Evolutionary conservation across 768 basidiomycete species (phyloP), one percentile per base, ranked within the genome.

Genomic region (Rhodosporidiobolus sp.): DNA sequence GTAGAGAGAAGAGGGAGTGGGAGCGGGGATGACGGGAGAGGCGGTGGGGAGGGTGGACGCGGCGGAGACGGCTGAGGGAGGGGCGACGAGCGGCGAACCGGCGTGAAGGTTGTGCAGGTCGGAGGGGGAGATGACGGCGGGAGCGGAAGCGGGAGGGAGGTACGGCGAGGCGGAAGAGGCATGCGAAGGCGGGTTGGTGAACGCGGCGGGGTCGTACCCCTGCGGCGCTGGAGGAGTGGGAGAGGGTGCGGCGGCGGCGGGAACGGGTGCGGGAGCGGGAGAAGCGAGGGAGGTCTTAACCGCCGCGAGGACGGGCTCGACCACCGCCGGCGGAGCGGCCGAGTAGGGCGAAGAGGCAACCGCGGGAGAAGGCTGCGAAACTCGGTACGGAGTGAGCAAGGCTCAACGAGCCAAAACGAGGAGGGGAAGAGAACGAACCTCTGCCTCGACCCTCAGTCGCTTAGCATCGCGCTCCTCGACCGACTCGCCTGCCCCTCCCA

Each of bases 401-500:
- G n/a, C 49, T 48, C 32, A 12, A 32, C 4, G 16, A 12, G 35
- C n/a, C 16, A 28, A 34, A 24, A 20, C 26, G 50, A 22, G 30
- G 45, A 34, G 53, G 38, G 57, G 32, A 55, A 38, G 56, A 24
- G 45, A 17, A 50, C 55, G 11, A 24, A 52, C 46, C 55, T 69
- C 59, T 9, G 34, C 57, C 17, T 71, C 73, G n/a, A 70, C 69
- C 73, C 59, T 70, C 46, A 52, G 30, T 52, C 73, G 61, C 73
- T 75, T 75, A 8, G 63, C 46, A 24, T 74, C 73, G 57, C 69
- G 65, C 68, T 69, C 56, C 6, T 64, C 57, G 7, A 26, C 64
- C 26, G 28, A 20, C 26, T 48, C 57, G 24, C 24, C n/a, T n/a
- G n/a, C n/a, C n/a, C n/a, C n/a, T n/a, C n/a, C 49, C 48, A 26